Percentiles rank a stretch among this genome's conserved stretches.
Conservation (phyloP, 2,329 filamentous ascomycete species). For the Aspergillus sp. region DNA sequence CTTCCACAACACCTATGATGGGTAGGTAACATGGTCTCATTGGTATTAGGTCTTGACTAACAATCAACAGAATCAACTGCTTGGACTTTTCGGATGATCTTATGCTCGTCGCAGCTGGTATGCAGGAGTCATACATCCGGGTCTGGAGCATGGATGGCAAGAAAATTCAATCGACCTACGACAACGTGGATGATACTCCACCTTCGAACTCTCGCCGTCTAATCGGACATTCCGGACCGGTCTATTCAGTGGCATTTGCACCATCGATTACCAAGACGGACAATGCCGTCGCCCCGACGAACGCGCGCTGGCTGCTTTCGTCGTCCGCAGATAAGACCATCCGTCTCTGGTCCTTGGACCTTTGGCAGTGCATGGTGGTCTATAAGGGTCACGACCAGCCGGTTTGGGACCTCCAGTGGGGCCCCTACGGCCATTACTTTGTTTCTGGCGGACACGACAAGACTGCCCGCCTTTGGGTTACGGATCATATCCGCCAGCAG, state of each 20-base stretch:
- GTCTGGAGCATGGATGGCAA: slow-evolving; percentile 90
- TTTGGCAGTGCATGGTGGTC: slow-evolving; percentile 87
- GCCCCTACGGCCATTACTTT: slow-evolving; percentile 95
- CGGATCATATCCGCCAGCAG: slow-evolving; percentile 86
- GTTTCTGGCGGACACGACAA: slow-evolving; percentile 84
- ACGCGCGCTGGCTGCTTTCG: slow-evolving; percentile 78
- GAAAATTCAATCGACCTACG: slow-evolving; percentile 68
- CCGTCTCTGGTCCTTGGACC: slow-evolving; percentile 88
- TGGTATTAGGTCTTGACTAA: background rate
- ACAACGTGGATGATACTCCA: slow-evolving; percentile 60
- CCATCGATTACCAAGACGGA: slow-evolving; percentile 60
- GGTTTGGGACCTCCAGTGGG: slow-evolving; percentile 85
- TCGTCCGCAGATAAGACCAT: slow-evolving; percentile 84
- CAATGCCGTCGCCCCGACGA: slow-evolving; percentile 55
- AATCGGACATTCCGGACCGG: slow-evolving; percentile 85
- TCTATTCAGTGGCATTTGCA: slow-evolving; percentile 89
- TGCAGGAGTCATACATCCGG: slow-evolving; percentile 91
- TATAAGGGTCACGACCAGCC: slow-evolving; percentile 93
- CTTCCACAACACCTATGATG: slow-evolving; percentile 93
- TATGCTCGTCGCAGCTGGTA: slow-evolving; percentile 82
- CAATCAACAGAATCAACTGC: slow-evolving; percentile 72
- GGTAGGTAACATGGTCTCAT: slow-evolving; percentile 54
- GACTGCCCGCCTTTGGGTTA: slow-evolving; percentile 86
- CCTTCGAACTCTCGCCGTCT: slow-evolving; percentile 71
- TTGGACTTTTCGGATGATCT: slow-evolving; percentile 95